A percentile compares a stretch with the other conserved stretches of the same genome.
Conservation (phyloP, 179 eudicot genomes). For the Spinacia oleracea region DNA sequence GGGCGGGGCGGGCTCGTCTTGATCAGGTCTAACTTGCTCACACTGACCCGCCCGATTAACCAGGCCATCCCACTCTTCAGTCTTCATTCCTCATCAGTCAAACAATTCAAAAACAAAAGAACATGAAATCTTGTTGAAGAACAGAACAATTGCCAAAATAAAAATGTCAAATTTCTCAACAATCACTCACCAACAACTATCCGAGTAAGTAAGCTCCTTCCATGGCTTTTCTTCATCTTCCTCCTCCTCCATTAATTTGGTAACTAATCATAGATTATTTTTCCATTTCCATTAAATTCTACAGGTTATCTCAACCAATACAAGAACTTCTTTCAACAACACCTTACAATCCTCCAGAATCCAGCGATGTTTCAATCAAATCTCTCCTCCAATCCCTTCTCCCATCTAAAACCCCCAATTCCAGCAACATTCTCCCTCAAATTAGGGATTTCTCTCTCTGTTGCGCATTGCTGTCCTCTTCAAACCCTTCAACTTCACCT, state of each 20-base stretch:
- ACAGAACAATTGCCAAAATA: background rate
- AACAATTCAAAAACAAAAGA: no score
- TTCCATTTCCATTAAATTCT: background rate
- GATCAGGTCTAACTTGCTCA: no score
- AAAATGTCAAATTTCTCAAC: constrained; percentile 35
- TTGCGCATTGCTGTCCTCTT: constrained; percentile 62
- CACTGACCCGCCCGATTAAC: no score
- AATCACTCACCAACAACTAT: constrained; percentile 30
- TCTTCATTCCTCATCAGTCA: no score
- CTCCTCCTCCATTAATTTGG: background rate
- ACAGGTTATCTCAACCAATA: constrained; percentile 62
- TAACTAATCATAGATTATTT: no score
- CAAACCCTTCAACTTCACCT: constrained; percentile 40
- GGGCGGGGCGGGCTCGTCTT: no score
- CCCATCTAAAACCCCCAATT: constrained; percentile 23
- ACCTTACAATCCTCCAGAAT: constrained; percentile 55
- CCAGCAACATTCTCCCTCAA: constrained; percentile 25
- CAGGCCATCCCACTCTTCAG: no score
- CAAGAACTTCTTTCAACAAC: constrained; percentile 45
- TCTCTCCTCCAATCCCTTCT: constrained; percentile 64
- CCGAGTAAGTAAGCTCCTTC: constrained; percentile 44
- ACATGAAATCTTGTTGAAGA: background rate
- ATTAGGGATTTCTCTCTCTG: constrained; percentile 54
- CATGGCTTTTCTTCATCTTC: background rate
- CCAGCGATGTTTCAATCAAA: constrained; percentile 59